Conservation (phyloP, 768 basidiomycete species). For the Serendipita indica region DNA sequence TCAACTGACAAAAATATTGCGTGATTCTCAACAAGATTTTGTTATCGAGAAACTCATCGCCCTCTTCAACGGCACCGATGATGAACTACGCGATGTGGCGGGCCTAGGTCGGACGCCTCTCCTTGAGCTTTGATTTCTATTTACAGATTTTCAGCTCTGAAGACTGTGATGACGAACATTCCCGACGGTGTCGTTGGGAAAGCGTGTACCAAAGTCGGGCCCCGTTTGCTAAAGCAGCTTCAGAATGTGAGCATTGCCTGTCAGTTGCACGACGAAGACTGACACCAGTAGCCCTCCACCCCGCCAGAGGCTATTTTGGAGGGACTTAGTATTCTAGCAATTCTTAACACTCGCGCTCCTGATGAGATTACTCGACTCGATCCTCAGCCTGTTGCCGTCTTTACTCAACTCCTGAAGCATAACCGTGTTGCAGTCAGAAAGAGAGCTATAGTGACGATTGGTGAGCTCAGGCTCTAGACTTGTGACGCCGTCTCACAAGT, state of each 20-base stretch:
- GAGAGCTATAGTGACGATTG: slow-evolving; percentile 69
- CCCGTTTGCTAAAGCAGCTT: slow-evolving; percentile 67
- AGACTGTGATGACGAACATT: slow-evolving; percentile 86
- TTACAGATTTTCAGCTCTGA: slow-evolving; percentile 45
- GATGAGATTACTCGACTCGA: slow-evolving; percentile 40
- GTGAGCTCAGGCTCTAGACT: slow-evolving; percentile 11
- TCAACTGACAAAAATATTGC: slow-evolving; percentile 77
- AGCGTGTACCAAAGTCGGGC: slow-evolving; percentile 71
- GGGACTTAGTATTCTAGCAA: slow-evolving; percentile 71
- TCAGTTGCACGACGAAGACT: not conserved
- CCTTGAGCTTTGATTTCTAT: not conserved
- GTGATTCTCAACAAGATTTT: slow-evolving; percentile 64
- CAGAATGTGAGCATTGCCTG: slow-evolving; percentile 39
- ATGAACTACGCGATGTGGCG: slow-evolving; percentile 88
- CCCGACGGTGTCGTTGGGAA: slow-evolving; percentile 65
- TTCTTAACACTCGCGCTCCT: slow-evolving; percentile 76
- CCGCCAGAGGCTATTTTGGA: slow-evolving; percentile 74
- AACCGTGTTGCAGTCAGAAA: slow-evolving; percentile 78
- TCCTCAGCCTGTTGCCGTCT: slow-evolving; percentile 47
- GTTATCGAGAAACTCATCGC: slow-evolving; percentile 84
- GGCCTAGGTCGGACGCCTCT: slow-evolving; percentile 50
- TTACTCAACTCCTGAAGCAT: slow-evolving; percentile 61
- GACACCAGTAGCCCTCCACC: slow-evolving; percentile 35
- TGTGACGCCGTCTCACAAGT: not conserved
- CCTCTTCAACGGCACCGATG: slow-evolving; percentile 73